A percentile compares a stretch with the other conserved stretches of the same genome.
Evolutionary conservation across 148 eudicot species (phyloP).

Genomic region (Spergularia marina): DNA sequence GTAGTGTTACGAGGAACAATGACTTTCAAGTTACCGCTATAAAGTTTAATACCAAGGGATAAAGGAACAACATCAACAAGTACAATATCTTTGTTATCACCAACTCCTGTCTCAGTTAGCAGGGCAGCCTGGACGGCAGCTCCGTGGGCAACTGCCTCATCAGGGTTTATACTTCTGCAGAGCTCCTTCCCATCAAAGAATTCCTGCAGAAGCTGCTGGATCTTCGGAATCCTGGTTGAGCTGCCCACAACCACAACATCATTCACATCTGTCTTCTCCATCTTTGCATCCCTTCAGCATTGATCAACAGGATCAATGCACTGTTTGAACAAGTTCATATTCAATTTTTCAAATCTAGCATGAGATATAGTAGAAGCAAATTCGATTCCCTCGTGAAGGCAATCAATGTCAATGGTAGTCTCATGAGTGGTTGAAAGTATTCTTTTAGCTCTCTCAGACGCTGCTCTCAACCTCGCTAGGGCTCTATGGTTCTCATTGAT

Average conservation of each 20-base stretch:
- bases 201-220: conserved; percentile 20
- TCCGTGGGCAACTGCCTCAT: conserved; percentile 34
- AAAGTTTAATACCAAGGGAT: background rate
- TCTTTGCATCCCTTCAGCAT: conserved; percentile 20
- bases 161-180: conserved; percentile 21
- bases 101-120: conserved; percentile 22
- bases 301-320: conserved; percentile 16
- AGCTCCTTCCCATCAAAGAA: conserved; percentile 25
- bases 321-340: conserved; percentile 19
- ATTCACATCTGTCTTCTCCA: conserved; percentile 24
- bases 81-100: conserved; percentile 14
- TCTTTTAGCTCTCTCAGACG: conserved; percentile 24
- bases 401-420: conserved; percentile 21
- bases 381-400: conserved; percentile 29
- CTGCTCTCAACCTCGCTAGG: conserved; percentile 27
- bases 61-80: conserved; percentile 27
- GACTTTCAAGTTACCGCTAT: background rate
- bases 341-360: conserved; percentile 26
- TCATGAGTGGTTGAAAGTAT: conserved; percentile 14
- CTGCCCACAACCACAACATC: conserved; percentile 35
- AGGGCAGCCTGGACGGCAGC: conserved; percentile 31
- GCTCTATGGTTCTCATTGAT: conserved; percentile 23
- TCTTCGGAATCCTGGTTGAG: conserved; percentile 35
- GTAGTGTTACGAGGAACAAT: conserved; percentile 8
- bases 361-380: conserved; percentile 20